Evolutionary conservation across 2,329 filamentous ascomycete genomes (phyloP).

Genomic region (Colletotrichum musae): DNA sequence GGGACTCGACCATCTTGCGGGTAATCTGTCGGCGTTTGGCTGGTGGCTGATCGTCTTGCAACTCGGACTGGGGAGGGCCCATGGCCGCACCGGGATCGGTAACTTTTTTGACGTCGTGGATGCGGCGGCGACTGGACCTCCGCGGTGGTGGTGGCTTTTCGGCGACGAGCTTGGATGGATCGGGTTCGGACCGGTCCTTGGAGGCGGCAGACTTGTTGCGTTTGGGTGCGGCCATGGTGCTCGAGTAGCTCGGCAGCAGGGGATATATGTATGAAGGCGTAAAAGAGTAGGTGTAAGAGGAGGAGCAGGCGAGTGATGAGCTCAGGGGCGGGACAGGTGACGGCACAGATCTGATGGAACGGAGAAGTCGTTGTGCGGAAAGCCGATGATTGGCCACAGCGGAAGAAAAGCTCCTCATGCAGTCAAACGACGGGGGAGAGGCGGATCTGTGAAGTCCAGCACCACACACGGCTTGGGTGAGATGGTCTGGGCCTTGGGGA

Average conservation of each 20-base stretch:
- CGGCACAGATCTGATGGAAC: slow-evolving; percentile 23
- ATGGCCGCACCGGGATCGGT: slow-evolving; percentile 29
- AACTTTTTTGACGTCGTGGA: slow-evolving; percentile 31
- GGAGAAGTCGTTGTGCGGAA: not conserved
- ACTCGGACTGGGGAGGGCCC: slow-evolving; percentile 1
- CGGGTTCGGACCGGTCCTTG: slow-evolving; percentile 17
- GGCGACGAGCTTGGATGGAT: slow-evolving; percentile 5
- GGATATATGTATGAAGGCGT: not conserved
- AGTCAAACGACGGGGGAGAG: slow-evolving; percentile 9
- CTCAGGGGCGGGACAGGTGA: slow-evolving; percentile 24
- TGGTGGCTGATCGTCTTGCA: slow-evolving; percentile 3
- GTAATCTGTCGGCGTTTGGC: slow-evolving; percentile 31
- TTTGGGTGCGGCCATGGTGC: slow-evolving; percentile 47
- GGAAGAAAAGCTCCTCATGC: slow-evolving; percentile 43
- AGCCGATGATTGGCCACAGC: slow-evolving; percentile 27
- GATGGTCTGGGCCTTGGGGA: not conserved
- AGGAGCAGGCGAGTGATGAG: slow-evolving; percentile 10
- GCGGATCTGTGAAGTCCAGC: slow-evolving; percentile 20
- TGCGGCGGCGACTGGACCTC: slow-evolving; percentile 35
- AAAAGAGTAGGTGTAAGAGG: not conserved
- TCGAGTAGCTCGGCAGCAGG: not conserved
- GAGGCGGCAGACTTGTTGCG: slow-evolving; percentile 52
- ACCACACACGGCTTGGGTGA: not conserved
- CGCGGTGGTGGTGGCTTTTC: slow-evolving; percentile 19
- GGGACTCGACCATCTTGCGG: slow-evolving; percentile 31